Evolutionary conservation across 257 asterid species (phyloP).

Genomic region (Galeopsis tetrahit): DNA sequence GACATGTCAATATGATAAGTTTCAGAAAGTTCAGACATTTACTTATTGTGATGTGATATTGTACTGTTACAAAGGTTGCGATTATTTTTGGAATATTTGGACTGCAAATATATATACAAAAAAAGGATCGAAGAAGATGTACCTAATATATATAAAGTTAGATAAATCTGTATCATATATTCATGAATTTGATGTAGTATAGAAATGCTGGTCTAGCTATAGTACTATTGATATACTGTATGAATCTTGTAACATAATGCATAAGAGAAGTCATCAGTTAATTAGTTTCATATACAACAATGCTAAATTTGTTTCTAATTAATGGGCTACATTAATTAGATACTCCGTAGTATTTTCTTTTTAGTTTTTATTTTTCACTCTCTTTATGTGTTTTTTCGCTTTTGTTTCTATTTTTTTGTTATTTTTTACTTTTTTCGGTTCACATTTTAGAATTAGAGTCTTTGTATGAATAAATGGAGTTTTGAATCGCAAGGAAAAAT

Average conservation of each 20-base stretch:
- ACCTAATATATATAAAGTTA: background rate
- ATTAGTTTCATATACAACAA: background rate
- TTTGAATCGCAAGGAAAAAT: too few relatives aligned
- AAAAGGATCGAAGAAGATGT: constrained; percentile 1
- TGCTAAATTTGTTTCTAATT: background rate
- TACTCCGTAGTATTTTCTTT: too few relatives aligned
- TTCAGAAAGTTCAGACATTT: background rate
- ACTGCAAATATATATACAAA: background rate
- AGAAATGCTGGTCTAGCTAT: background rate
- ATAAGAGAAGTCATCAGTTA: background rate
- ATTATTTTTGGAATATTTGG: background rate
- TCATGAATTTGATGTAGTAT: background rate
- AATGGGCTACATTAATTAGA: too few relatives aligned
- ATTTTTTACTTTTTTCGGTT: too few relatives aligned
- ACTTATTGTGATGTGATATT: constrained; percentile 1
- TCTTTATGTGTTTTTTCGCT: too few relatives aligned
- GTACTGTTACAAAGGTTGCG: background rate
- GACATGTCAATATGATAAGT: constrained; percentile 6
- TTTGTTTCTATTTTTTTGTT: too few relatives aligned
- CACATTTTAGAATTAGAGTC: background rate
- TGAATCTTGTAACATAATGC: background rate
- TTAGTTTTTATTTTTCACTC: too few relatives aligned
- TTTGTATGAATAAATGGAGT: too few relatives aligned
- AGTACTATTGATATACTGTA: background rate
- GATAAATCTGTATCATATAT: constrained; percentile 1